Evolutionary conservation across 192 early-diverging fungal species (phyloP).

Genomic region (Podila epigama): DNA sequence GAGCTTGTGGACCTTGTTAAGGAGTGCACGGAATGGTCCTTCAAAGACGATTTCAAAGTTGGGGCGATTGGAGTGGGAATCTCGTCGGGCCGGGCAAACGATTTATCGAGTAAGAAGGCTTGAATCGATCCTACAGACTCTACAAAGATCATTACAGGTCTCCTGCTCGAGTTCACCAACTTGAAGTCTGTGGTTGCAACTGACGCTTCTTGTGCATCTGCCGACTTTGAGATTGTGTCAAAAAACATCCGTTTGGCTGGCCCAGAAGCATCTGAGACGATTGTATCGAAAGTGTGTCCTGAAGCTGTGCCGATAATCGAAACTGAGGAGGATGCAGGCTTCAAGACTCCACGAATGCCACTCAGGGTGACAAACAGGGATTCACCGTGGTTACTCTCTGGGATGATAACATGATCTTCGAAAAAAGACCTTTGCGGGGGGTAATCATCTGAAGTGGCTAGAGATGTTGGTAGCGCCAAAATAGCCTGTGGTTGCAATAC

Average conservation of each 20-base stretch:
- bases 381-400: slow-evolving; percentile 36
- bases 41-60: not conserved
- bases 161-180: slow-evolving; percentile 43
- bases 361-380: slow-evolving; percentile 44
- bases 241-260: slow-evolving; percentile 42
- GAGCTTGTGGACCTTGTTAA: slow-evolving; percentile 19
- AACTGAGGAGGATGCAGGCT: slow-evolving; percentile 26
- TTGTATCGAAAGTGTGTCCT: slow-evolving; percentile 32
- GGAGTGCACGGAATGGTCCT: not conserved
- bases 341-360: slow-evolving; percentile 38
- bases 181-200: slow-evolving; percentile 4
- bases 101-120: slow-evolving; percentile 24
- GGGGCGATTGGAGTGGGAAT: slow-evolving; percentile 25
- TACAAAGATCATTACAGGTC: slow-evolving; percentile 39
- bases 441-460: slow-evolving; percentile 18
- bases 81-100: slow-evolving; percentile 16
- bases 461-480: slow-evolving; percentile 29
- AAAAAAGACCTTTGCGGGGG: slow-evolving; percentile 8
- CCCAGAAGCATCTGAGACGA: slow-evolving; percentile 41
- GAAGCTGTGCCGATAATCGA: slow-evolving; percentile 23
- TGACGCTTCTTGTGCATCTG: not conserved
- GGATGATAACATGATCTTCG: slow-evolving; percentile 46
- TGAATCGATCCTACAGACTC: slow-evolving; percentile 41
- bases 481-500: slow-evolving; percentile 8
- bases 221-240: slow-evolving; percentile 34